phyloP scores from a whole-genome alignment of 345 rosid genomes.

The Draba incana region DNA sequence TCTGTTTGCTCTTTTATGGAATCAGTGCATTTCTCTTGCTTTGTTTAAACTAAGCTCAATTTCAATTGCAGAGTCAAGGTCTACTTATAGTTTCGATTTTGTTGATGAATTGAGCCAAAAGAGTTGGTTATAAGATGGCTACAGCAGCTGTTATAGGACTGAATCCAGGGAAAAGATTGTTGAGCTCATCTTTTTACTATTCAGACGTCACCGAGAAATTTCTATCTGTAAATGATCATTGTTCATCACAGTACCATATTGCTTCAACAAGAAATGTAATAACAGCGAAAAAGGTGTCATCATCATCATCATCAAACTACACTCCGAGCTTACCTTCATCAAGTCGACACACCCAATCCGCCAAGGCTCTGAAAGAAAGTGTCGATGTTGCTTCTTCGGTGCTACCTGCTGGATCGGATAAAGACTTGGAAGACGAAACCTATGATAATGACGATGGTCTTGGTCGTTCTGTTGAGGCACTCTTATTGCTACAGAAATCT shows the following conservation, averaged over 20 bases:
- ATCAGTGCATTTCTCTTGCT: too few species aligned
- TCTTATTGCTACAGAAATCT: constrained; percentile 82
- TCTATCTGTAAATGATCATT: constrained; percentile 50
- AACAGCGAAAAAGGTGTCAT: constrained; percentile 53
- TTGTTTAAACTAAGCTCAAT: too few species aligned
- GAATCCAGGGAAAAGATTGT: constrained; percentile 71
- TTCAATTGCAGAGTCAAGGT: constrained; percentile 7
- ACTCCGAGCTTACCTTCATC: constrained; percentile 57
- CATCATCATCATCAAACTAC: constrained; percentile 52
- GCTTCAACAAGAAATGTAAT: constrained; percentile 48
- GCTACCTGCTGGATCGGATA: constrained; percentile 42
- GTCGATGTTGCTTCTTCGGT: constrained; percentile 51
- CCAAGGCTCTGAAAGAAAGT: constrained; percentile 68
- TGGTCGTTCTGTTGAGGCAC: constrained; percentile 70
- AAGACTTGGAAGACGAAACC: constrained; percentile 51
- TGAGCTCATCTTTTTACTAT: constrained; percentile 66
- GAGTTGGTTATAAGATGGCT: constrained; percentile 69
- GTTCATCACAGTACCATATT: constrained; percentile 47
- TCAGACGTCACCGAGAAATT: constrained; percentile 63
- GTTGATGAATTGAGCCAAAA: constrained; percentile 29
- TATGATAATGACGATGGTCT: constrained; percentile 46
- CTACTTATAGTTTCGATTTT: neutral
- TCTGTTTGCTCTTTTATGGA: too few species aligned
- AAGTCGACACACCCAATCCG: constrained; percentile 46
- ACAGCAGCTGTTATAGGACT: constrained; percentile 85